These are phyloP conservation scores for Zygosaccharomyces pseudorouxii DNA, from an alignment of 805 yeast species.

Conservation along the genomic window DNA sequence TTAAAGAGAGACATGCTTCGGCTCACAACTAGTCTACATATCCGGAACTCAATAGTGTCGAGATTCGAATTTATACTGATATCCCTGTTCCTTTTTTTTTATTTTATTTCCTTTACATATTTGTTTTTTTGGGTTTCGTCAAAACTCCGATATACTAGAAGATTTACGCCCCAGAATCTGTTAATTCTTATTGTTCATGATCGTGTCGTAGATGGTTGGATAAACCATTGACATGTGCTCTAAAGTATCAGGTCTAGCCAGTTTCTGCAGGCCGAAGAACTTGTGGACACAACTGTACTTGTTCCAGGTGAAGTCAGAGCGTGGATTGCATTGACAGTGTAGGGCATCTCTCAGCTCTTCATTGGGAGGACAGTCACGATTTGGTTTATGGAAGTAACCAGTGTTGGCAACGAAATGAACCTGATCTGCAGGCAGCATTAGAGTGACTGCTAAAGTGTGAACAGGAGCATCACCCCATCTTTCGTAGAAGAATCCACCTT, in stretches of 20 bases:
- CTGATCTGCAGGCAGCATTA: conserved; percentile 62
- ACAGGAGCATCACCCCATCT: conserved; percentile 99
- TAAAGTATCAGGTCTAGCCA: conserved; percentile 13
- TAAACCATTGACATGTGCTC: conserved; percentile 8
- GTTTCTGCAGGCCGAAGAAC: conserved; percentile 35
- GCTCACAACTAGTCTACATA: background rate
- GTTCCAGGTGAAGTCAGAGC: conserved; percentile 61
- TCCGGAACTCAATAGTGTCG: background rate
- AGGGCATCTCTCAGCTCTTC: conserved; percentile 40
- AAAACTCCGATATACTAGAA: background rate
- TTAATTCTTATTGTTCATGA: background rate
- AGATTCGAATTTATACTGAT: background rate
- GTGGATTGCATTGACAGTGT: conserved; percentile 57
- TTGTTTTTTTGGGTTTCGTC: background rate
- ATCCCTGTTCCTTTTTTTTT: background rate
- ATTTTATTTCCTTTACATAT: background rate
- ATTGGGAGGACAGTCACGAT: conserved; percentile 72
- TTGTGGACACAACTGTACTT: conserved; percentile 57
- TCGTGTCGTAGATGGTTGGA: conserved; percentile 12
- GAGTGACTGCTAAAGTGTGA: conserved; percentile 78
- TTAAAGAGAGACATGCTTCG: background rate
- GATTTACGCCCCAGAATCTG: background rate
- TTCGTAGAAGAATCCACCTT: conserved; percentile 83
- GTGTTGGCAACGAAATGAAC: conserved; percentile 89
- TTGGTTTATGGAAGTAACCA: conserved; percentile 78